phyloP scores from a whole-genome alignment of 2,329 filamentous ascomycete species.

The Sporothrix pallida region DNA sequence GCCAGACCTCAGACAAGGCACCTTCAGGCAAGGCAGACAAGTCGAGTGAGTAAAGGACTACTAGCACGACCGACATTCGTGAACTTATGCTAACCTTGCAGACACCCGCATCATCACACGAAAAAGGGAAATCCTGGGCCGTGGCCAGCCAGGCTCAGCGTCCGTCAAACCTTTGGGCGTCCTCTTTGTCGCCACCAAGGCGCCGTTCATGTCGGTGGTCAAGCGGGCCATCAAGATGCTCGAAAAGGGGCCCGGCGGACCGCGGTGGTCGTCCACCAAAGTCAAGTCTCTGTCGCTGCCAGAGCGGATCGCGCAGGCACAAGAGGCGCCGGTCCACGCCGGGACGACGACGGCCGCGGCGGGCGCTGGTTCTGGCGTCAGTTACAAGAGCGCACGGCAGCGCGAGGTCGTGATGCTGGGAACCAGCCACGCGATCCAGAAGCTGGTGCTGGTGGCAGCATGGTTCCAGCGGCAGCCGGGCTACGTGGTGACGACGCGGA shows the following conservation, averaged over 20 bases:
- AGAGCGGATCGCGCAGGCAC: slow-evolving; percentile 53
- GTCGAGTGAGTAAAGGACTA: background rate
- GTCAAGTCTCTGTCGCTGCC: slow-evolving; percentile 54
- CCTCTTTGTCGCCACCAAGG: slow-evolving; percentile 69
- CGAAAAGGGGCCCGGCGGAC: slow-evolving; percentile 54
- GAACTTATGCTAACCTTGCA: too few relatives aligned
- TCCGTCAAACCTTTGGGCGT: slow-evolving; percentile 19
- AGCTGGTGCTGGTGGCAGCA: slow-evolving; percentile 65
- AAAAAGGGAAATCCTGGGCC: slow-evolving; percentile 32
- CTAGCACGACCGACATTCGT: too few relatives aligned
- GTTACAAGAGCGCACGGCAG: slow-evolving; percentile 43
- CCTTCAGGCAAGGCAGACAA: background rate
- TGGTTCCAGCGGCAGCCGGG: slow-evolving; percentile 69
- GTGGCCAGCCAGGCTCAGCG: background rate
- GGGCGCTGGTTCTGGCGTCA: background rate
- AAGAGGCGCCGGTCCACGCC: background rate
- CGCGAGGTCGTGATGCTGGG: slow-evolving; percentile 53
- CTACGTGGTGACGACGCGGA: slow-evolving; percentile 64
- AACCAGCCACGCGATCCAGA: slow-evolving; percentile 69
- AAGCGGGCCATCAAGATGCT: slow-evolving; percentile 70
- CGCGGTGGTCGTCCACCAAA: slow-evolving; percentile 55
- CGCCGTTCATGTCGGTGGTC: slow-evolving; percentile 71
- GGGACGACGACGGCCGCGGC: slow-evolving; percentile 31
- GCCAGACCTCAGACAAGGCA: background rate
- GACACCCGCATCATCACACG: background rate